Conservation (phyloP, 345 rosid species). For the Alliaria petiolata region DNA sequence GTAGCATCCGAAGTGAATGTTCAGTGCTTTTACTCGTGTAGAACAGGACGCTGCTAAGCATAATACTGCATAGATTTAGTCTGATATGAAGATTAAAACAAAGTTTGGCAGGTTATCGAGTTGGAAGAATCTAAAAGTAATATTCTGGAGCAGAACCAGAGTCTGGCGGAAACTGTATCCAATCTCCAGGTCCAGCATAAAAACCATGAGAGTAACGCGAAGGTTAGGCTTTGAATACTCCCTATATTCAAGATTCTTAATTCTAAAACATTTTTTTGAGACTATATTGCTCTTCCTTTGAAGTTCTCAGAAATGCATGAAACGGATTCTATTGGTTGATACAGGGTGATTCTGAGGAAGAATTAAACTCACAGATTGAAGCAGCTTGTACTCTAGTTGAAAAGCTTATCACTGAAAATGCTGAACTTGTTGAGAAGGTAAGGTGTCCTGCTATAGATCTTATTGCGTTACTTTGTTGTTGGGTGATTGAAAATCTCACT, state of each 20-base stretch:
- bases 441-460: not conserved
- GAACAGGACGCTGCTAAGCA: conserved; percentile 8
- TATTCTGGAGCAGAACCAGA: conserved; percentile 45
- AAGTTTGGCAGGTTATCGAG: conserved; percentile 92
- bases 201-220: conserved; percentile 38
- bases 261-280: not conserved
- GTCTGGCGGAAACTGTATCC: conserved; percentile 41
- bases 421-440: conserved; percentile 93
- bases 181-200: conserved; percentile 42
- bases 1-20: conserved; percentile 2
- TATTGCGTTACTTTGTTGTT: conserved; percentile 1
- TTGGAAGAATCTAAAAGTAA: conserved; percentile 66
- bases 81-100: conserved; percentile 76
- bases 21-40: not conserved
- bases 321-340: conserved; percentile 18
- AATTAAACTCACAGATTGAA: conserved; percentile 70
- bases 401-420: conserved; percentile 73
- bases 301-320: not conserved
- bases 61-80: conserved; percentile 34
- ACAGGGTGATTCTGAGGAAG: conserved; percentile 53
- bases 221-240: conserved; percentile 29
- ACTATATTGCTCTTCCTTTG: not conserved
- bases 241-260: conserved; percentile 21
- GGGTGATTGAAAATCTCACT: not conserved
- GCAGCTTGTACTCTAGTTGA: conserved; percentile 63